Evolutionary conservation across 2,329 filamentous ascomycete species (phyloP), one percentile per base, ranked within the genome.

Genomic region (Aspergillus candidus): DNA sequence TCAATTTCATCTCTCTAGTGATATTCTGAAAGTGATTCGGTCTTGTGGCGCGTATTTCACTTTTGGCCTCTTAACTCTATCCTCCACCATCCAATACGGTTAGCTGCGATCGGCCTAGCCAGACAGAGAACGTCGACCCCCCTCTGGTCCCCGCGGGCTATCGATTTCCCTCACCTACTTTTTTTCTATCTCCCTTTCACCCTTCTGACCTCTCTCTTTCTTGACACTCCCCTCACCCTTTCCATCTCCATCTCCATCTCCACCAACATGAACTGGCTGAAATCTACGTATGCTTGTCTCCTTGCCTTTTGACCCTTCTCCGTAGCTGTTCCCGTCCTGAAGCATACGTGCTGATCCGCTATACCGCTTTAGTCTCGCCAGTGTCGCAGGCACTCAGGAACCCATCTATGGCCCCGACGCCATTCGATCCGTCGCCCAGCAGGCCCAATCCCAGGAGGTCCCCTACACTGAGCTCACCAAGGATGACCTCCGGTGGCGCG

Each of bases 381-480:
- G 90, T 69, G 89, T 95, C 66, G 89, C 90, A 64, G 90, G 94
- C 71, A 97, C 91, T 43, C 86, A 94, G 69, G 90, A 96, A 77
- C 91, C 91, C 63, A 86, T 94, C 71, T 96, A 98, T 68, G 93
- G 93, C 54, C 83, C 91, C 39, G 79, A 82, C 6, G 91, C 90
- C 59, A 88, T 97, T 68, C 84, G 81, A 63, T 84, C 90, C 15
- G 88, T 98, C 54, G 83, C 86, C 53, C 78, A 85, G 60, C 88
- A 96, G 72, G 78, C 86, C 51, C 79, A 84, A 66, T 78, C 86
- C 51, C 79, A 84, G 66, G 78, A 79, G 48, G 86, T 79, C 18
- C 84, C 88, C 39, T 94, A 85, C 68, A 90, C 88, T 41, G 87
- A 93, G 66, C 70, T 89, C 57, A 80, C 75, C 53, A 84, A 82